Percentiles rank a stretch among this genome's conserved stretches.
These are phyloP conservation scores for Termitomyces sp. DNA, from an alignment of 768 basidiomycete genomes.

Conservation along the genomic window DNA sequence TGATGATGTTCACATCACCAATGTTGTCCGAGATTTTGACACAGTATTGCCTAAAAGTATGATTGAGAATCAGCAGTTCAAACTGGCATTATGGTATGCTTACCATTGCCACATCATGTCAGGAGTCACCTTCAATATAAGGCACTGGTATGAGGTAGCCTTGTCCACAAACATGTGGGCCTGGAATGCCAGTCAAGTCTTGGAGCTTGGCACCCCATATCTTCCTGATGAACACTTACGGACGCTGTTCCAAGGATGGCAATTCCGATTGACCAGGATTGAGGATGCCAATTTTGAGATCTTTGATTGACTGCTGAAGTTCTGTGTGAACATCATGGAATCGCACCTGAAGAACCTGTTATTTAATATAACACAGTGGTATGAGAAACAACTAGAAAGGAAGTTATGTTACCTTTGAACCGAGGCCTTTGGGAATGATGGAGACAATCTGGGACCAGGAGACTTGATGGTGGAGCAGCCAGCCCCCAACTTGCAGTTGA, in stretches of 20 bases:
- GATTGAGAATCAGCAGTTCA: background rate
- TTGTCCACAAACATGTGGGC: background rate
- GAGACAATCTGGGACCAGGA: background rate
- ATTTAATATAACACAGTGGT: background rate
- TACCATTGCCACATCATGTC: background rate
- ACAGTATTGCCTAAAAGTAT: background rate
- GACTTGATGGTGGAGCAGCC: background rate
- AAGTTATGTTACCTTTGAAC: background rate
- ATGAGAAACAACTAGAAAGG: background rate
- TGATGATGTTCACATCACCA: background rate
- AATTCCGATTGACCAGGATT: background rate
- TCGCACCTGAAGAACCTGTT: background rate
- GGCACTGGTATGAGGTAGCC: background rate
- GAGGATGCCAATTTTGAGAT: background rate
- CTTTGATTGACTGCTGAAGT: background rate
- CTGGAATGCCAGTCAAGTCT: background rate
- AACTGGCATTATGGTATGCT: background rate
- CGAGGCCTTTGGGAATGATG: background rate
- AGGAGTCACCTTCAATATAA: background rate
- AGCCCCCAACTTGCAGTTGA: no score
- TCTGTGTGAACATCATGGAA: background rate
- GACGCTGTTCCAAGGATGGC: rapidly evolving
- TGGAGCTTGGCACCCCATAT: background rate
- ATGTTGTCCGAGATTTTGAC: background rate
- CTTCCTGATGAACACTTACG: background rate